Evolutionary conservation across 2,329 filamentous ascomycete species (phyloP).

Genomic region (Alternaria incomplexa): DNA sequence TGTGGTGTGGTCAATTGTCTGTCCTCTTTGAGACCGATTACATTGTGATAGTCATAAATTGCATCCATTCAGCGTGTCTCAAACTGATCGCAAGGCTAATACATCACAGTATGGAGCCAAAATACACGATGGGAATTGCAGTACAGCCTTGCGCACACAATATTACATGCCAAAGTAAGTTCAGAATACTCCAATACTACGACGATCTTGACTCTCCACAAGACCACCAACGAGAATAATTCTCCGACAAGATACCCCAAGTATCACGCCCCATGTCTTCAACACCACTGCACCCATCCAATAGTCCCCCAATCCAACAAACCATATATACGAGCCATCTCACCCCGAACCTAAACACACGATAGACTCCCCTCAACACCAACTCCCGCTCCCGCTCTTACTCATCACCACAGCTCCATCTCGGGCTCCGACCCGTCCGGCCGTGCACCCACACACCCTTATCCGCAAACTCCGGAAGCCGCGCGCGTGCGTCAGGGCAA

Average conservation of each 20-base stretch:
- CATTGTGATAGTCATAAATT: not conserved
- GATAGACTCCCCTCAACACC: not conserved
- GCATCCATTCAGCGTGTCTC: not conserved
- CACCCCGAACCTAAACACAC: not conserved
- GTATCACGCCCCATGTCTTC: not conserved
- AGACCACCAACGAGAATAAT: not conserved
- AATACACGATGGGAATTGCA: not conserved
- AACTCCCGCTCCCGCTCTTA: not conserved
- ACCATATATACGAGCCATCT: not conserved
- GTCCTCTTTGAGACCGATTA: not conserved
- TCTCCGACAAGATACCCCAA: not conserved
- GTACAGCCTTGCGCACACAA: not conserved
- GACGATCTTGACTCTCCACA: not conserved
- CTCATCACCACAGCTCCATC: not conserved
- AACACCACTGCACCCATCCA: not conserved
- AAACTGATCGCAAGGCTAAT: not conserved
- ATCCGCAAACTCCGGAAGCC: not conserved
- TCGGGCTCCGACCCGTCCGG: not conserved
- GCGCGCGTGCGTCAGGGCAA: not conserved
- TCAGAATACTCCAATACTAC: not conserved
- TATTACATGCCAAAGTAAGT: not conserved
- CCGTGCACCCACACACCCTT: not conserved
- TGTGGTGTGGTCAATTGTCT: not conserved
- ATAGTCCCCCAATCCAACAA: not conserved
- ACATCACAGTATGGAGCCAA: not conserved